Evolutionary conservation across 1,284 basidiomycete genomes (phyloP).

Genomic region (Stereum hirsutum): DNA sequence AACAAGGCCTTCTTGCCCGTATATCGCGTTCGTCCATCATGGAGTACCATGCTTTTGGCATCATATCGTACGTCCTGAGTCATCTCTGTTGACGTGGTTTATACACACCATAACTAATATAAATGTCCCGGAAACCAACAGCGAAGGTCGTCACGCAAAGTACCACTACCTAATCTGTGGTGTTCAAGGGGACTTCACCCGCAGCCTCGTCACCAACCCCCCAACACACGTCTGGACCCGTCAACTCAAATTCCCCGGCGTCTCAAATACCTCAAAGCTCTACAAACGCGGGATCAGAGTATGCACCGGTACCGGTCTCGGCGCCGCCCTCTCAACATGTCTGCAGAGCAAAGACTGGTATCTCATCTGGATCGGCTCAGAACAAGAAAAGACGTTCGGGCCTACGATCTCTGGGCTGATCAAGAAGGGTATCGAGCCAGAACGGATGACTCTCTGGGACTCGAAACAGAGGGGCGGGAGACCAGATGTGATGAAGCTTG

Average conservation of each 20-base stretch:
- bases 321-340: slow-evolving; percentile 34
- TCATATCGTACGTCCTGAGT: slow-evolving; percentile 44
- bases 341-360: slow-evolving; percentile 49
- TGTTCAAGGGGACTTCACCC: slow-evolving; percentile 66
- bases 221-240: slow-evolving; percentile 62
- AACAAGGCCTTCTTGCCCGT: slow-evolving; percentile 58
- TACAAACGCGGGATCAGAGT: slow-evolving; percentile 35
- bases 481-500: slow-evolving; percentile 32
- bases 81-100: not conserved
- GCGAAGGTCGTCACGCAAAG: slow-evolving; percentile 49
- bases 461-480: slow-evolving; percentile 42
- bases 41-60: slow-evolving; percentile 68
- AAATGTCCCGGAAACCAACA: slow-evolving; percentile 14
- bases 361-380: slow-evolving; percentile 48
- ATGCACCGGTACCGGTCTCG: slow-evolving; percentile 35
- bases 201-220: slow-evolving; percentile 47
- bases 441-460: slow-evolving; percentile 54
- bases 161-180: slow-evolving; percentile 66
- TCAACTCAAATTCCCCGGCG: slow-evolving; percentile 45
- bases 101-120: slow-evolving; percentile 3
- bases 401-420: slow-evolving; percentile 36
- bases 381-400: slow-evolving; percentile 35
- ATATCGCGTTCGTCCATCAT: slow-evolving; percentile 55
- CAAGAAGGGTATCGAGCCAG: slow-evolving; percentile 41
- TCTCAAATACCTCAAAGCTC: slow-evolving; percentile 33